A percentile compares a stretch with the other conserved stretches of the same genome.
Conservation (phyloP, 805 yeast species). For the Saturnispora ahearnii region DNA sequence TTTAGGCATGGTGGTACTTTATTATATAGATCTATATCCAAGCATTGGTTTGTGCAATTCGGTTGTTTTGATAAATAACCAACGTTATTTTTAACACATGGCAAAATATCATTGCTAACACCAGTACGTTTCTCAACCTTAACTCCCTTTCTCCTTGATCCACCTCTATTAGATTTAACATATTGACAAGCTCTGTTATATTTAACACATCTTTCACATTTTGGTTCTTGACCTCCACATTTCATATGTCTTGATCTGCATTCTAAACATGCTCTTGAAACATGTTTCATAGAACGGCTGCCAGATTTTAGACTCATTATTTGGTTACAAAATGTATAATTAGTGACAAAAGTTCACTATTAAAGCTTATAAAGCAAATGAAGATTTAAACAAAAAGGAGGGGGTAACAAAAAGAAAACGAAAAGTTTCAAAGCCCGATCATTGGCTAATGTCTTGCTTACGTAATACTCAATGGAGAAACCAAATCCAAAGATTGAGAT, state of each 20-base stretch:
- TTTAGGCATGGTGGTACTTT: constrained; percentile 25
- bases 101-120: constrained; percentile 16
- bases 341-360: background rate
- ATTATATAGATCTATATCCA: constrained; percentile 20
- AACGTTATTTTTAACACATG: constrained; percentile 24
- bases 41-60: constrained; percentile 22
- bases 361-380: background rate
- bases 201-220: constrained; percentile 34
- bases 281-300: constrained; percentile 26
- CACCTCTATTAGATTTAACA: constrained; percentile 46
- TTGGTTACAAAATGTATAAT: background rate
- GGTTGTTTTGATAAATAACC: constrained; percentile 15
- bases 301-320: background rate
- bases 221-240: constrained; percentile 41
- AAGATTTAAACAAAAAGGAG: background rate
- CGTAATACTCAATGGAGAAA: constrained; percentile 61
- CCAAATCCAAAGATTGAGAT: constrained; percentile 66
- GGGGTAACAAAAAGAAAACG: background rate
- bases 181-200: constrained; percentile 33
- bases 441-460: background rate
- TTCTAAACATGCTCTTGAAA: constrained; percentile 41
- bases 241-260: constrained; percentile 43
- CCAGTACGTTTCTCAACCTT: background rate
- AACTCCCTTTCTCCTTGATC: constrained; percentile 43
- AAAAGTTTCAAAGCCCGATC: constrained; percentile 8